Evolutionary conservation across 352 stramenopile genomes (phyloP).

Genomic region (Aphanomyces astaci): DNA sequence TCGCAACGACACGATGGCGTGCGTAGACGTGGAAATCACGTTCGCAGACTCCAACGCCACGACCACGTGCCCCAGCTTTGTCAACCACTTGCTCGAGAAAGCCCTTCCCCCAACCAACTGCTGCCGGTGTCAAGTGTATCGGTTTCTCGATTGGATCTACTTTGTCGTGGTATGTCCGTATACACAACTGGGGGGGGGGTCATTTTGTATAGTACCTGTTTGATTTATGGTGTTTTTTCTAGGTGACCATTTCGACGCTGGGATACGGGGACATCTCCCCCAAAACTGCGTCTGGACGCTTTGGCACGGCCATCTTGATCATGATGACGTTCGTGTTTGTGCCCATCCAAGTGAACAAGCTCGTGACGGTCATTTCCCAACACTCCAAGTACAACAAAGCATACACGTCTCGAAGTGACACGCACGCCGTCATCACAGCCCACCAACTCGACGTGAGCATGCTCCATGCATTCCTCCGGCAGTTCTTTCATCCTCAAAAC

Average conservation of each 20-base stretch:
- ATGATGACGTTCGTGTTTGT: conserved; percentile 77
- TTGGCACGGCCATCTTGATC: conserved; percentile 74
- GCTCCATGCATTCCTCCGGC: conserved; percentile 57
- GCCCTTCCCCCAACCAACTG: background rate
- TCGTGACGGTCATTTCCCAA: conserved; percentile 67
- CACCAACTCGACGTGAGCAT: conserved; percentile 60
- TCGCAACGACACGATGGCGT: conserved; percentile 25
- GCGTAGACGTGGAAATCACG: conserved; percentile 16
- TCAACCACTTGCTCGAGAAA: background rate
- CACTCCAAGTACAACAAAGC: conserved; percentile 73
- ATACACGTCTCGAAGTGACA: conserved; percentile 58
- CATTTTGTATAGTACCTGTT: background rate
- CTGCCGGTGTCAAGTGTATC: conserved; percentile 44
- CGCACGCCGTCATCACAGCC: conserved; percentile 67
- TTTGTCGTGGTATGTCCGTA: conserved; percentile 47
- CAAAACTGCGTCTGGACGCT: conserved; percentile 53
- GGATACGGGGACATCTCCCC: conserved; percentile 76
- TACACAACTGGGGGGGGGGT: too few species aligned
- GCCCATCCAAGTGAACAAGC: conserved; percentile 66
- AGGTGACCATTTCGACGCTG: conserved; percentile 74
- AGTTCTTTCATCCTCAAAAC: conserved; percentile 83
- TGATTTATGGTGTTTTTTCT: too few species aligned
- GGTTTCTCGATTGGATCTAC: conserved; percentile 70
- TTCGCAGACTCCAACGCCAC: background rate
- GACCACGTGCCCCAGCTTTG: background rate